A percentile compares a stretch with the other conserved stretches of the same genome.
Conservation (phyloP, 768 basidiomycete species). For the Tulasnella sp. region DNA sequence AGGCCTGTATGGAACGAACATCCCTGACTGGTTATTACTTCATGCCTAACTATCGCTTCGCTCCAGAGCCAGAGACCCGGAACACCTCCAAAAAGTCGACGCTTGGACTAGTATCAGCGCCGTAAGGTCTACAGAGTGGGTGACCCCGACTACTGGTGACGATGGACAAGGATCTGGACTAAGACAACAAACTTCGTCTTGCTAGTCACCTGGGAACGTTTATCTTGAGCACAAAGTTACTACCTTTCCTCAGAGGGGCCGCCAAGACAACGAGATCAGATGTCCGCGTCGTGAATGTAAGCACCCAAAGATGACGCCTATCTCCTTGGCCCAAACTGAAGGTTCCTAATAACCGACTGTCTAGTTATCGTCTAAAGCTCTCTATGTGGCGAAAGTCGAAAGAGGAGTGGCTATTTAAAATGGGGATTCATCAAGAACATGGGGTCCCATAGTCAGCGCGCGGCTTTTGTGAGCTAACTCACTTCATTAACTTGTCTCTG, state of each 20-base stretch:
- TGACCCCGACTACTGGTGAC: background rate
- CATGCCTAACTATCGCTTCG: no score
- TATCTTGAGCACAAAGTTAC: constrained; percentile 42
- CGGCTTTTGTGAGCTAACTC: no score
- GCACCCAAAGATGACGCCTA: no score
- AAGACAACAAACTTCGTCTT: no score
- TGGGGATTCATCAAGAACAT: background rate
- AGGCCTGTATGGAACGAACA: constrained; percentile 39
- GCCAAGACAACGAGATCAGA: constrained; percentile 38
- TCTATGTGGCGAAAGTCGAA: background rate
- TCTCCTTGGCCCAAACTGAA: no score
- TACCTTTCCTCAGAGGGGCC: constrained; percentile 43
- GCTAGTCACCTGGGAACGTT: constrained; percentile 42
- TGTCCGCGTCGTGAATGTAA: constrained; percentile 49
- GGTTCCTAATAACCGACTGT: background rate
- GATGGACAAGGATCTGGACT: background rate
- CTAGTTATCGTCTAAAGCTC: no score
- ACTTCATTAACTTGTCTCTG: background rate
- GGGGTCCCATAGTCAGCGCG: background rate
- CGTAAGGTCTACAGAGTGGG: constrained; percentile 16
- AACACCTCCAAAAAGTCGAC: background rate
- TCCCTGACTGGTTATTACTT: no score
- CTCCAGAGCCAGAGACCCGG: background rate
- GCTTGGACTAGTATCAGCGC: background rate
- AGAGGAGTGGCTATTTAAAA: background rate